Evolutionary conservation across 2,329 filamentous ascomycete genomes (phyloP).

Genomic region (Colletotrichum sp.): DNA sequence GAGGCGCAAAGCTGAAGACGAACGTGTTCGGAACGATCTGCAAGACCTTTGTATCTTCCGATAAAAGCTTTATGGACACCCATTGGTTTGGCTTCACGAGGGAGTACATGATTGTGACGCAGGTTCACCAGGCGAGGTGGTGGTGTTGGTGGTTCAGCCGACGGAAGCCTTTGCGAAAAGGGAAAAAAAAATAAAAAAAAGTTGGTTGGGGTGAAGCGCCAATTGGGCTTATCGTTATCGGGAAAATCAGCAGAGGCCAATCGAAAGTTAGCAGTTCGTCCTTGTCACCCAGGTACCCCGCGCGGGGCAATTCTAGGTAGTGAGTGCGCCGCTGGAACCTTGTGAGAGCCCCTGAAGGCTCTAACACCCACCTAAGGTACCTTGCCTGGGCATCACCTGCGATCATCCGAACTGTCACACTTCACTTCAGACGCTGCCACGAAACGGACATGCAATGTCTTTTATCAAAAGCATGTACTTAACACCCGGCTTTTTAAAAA

Average conservation of each 20-base stretch:
- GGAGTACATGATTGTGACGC: slow-evolving; percentile 39
- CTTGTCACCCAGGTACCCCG: slow-evolving; percentile 5
- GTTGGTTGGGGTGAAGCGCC: neutral
- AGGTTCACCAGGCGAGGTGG: neutral
- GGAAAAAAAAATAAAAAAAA: slow-evolving; percentile 6
- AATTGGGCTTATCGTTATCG: slow-evolving; percentile 16
- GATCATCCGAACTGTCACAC: neutral
- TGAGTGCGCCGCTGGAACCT: neutral
- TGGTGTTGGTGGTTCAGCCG: neutral
- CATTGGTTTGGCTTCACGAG: slow-evolving; percentile 63
- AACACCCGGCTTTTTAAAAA: neutral
- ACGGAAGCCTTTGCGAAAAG: neutral
- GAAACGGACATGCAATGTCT: neutral
- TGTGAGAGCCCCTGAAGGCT: neutral
- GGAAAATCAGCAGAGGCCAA: neutral
- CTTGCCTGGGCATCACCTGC: neutral
- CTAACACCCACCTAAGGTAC: neutral
- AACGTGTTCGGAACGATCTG: slow-evolving; percentile 68
- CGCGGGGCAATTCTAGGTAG: slow-evolving; percentile 19
- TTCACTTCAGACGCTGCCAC: neutral
- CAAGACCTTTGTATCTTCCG: slow-evolving; percentile 61
- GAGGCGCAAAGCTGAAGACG: neutral
- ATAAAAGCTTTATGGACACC: slow-evolving; percentile 65
- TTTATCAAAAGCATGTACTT: neutral
- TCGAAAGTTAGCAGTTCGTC: neutral